phyloP scores from a whole-genome alignment of 352 stramenopile species.

The Globisporangium nagaii region DNA sequence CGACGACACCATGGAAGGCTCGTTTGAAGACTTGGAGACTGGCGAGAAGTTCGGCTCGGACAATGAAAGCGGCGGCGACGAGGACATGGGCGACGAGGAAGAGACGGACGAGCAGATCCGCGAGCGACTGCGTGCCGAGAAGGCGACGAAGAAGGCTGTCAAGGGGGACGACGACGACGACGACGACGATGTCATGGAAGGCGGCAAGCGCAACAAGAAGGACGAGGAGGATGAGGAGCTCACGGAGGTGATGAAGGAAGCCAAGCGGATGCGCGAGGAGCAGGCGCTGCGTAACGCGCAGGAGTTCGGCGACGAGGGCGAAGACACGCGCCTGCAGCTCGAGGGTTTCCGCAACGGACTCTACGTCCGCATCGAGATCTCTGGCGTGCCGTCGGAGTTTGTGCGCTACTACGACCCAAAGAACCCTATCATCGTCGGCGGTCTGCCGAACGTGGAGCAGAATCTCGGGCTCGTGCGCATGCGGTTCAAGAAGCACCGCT shows the following conservation, averaged over 20 bases:
- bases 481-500: slow-evolving; percentile 99
- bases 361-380: slow-evolving; percentile 97
- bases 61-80: slow-evolving; percentile 18
- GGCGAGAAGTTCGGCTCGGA: slow-evolving; percentile 63
- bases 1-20: slow-evolving; percentile 90
- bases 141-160: slow-evolving; percentile 87
- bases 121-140: slow-evolving; percentile 83
- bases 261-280: slow-evolving; percentile 77
- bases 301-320: slow-evolving; percentile 95
- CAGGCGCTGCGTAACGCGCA: slow-evolving; percentile 85
- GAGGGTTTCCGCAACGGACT: slow-evolving; percentile 95
- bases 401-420: slow-evolving; percentile 92
- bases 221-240: slow-evolving; percentile 82
- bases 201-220: slow-evolving; percentile 29
- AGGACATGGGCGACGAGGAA: slow-evolving; percentile 26
- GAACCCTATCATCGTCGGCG: slow-evolving; percentile 89
- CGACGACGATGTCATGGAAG: slow-evolving; percentile 20
- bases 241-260: slow-evolving; percentile 82
- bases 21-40: slow-evolving; percentile 98
- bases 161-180: slow-evolving; percentile 62
- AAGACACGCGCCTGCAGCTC: slow-evolving; percentile 88
- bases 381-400: slow-evolving; percentile 93
- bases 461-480: slow-evolving; percentile 93
- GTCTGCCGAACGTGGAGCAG: slow-evolving; percentile 95
- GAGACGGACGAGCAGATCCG: slow-evolving; percentile 81